Base-by-base conservation (phyloP, 441 rosid genomes). In the Gossypium aridum region DNA sequence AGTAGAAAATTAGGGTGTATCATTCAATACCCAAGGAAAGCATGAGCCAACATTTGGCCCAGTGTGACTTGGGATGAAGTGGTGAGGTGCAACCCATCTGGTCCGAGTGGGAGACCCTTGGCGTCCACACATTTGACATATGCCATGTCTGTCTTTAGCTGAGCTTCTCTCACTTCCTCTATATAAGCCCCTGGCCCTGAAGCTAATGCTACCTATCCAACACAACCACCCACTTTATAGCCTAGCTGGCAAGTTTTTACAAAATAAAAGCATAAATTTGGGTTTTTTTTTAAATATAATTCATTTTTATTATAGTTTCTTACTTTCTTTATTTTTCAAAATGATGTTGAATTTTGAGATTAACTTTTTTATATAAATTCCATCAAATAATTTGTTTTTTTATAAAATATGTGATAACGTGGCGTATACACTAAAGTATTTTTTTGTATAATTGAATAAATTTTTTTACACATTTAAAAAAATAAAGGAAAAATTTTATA, bases 81-180 rank as follows among this genome's bases (percentile, higher is more conserved):
- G 25, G 95, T 87, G 31, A 93, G 87, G 77, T 93, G 98, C 69
- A 90, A 75, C 70, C 82, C 79, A 14, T 86, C 97, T 2, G 92
- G 92, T 77, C 81, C 92, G 1, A 91, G 83, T 2, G 86, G 86
- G 8, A 90, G 82, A 10, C 98, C 95, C 84, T 77, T 83, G 45
- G 92, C 97, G 12, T 90, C 95, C 20, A 91, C 87, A 62, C 83
- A 68, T 26, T 71, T 74, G 70, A 91, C 85, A 4, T 87, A 80
- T 1, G 79, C 75, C 34, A 89, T 70, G 25, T 73, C 77, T 4
- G 77, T 73, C 61, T 78, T 81, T 2, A 86, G 2, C 71, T 91
- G 97, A n/a, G 90, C 91, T 76, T 85, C 39, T 60, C 97, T 89
- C 56, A 93, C 87, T n/a, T 74, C 82, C 7, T 83, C 83, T 0